Percentiles rank a stretch among this genome's conserved stretches.
These are phyloP conservation scores for Penicillium daleae DNA, from an alignment of 495 filamentous ascomycete genomes.

Conservation along the genomic window DNA sequence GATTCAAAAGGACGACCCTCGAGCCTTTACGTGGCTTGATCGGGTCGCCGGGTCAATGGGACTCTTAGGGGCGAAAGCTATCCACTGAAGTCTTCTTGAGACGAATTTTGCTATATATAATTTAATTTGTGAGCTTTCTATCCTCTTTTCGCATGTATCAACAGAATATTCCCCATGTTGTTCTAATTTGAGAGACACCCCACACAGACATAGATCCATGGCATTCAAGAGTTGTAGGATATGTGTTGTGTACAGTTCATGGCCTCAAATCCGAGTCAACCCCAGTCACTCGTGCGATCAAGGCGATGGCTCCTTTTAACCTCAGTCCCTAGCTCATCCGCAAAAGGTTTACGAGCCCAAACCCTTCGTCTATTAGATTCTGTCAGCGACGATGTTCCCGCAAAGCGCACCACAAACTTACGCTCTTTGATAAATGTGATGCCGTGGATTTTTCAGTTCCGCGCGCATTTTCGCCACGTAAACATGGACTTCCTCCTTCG, in stretches of 20 bases:
- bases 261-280: not conserved
- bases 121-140: not conserved
- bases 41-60: constrained; percentile 14
- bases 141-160: not conserved
- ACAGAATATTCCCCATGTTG: not conserved
- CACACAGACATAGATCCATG: not conserved
- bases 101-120: not conserved
- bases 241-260: not conserved
- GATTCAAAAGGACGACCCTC: constrained; percentile 1
- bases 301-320: not conserved
- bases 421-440: constrained; percentile 19
- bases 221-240: not conserved
- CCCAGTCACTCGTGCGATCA: not conserved
- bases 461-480: constrained; percentile 17
- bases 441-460: constrained; percentile 12
- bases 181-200: not conserved
- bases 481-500: constrained; percentile 18
- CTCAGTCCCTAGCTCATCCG: not conserved
- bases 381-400: not conserved
- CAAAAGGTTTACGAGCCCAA: constrained; percentile 18
- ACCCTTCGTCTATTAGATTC: constrained; percentile 11
- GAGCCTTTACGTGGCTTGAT: constrained; percentile 14
- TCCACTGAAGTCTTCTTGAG: constrained; percentile 5
- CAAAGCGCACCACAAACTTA: constrained; percentile 11
- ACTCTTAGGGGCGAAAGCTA: constrained; percentile 9